Conservation (phyloP, 2,329 filamentous ascomycete genomes). For the Scedosporium minutisporum region DNA sequence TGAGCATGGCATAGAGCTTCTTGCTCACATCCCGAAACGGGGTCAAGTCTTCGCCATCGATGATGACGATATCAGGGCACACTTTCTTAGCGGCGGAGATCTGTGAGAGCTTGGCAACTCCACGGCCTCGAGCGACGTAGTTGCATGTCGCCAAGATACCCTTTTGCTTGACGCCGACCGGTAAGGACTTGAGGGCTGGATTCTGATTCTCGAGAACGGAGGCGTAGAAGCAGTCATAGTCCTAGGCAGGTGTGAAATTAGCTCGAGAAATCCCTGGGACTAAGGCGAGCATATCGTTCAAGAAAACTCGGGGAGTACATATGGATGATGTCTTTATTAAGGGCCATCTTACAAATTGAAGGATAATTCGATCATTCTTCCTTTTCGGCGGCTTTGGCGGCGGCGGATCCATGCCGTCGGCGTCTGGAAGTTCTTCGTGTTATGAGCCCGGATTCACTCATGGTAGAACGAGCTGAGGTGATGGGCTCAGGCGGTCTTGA, state of each 20-base stretch:
- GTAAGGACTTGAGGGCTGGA: conserved; percentile 60
- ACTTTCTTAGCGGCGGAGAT: conserved; percentile 69
- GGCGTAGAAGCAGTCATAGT: conserved; percentile 91
- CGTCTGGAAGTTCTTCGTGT: neutral
- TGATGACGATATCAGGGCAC: conserved; percentile 77
- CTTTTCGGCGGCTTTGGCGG: conserved; percentile 28
- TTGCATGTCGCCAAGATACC: conserved; percentile 91
- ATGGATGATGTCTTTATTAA: neutral
- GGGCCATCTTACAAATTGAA: conserved; percentile 62
- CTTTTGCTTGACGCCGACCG: conserved; percentile 84
- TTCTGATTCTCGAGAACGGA: conserved; percentile 78
- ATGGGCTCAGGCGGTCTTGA: no score
- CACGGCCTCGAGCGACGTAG: conserved; percentile 72
- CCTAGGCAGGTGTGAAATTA: conserved; percentile 29
- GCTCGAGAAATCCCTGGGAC: conserved; percentile 8
- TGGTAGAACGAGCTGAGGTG: neutral
- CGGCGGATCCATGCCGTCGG: conserved; percentile 19
- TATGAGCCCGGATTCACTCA: neutral
- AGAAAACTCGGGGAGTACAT: neutral
- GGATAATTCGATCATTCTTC: conserved; percentile 58
- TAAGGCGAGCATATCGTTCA: neutral
- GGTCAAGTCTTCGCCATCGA: conserved; percentile 78
- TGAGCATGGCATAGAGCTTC: conserved; percentile 63
- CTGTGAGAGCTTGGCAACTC: conserved; percentile 73
- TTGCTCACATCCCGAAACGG: conserved; percentile 84